phyloP scores from a whole-genome alignment of 1,139 yeast species.

The Kluyveromyces sp. region DNA sequence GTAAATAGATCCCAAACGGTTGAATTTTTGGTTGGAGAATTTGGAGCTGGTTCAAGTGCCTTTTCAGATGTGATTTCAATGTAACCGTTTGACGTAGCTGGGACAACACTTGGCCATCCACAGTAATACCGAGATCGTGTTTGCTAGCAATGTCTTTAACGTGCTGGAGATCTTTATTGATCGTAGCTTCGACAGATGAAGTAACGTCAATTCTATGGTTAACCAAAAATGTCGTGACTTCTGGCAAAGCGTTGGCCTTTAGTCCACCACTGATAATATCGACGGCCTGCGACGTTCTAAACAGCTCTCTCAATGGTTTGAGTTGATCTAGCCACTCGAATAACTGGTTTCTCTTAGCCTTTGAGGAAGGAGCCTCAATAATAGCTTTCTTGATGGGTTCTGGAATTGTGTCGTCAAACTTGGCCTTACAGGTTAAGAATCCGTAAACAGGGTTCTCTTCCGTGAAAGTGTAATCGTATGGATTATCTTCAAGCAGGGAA shows the following conservation, averaged over 20 bases:
- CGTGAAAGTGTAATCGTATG: slow-evolving; percentile 39
- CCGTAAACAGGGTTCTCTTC: slow-evolving; percentile 42
- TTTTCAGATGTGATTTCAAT: slow-evolving; percentile 37
- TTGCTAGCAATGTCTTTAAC: slow-evolving; percentile 38
- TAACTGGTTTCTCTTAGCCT: slow-evolving; percentile 13
- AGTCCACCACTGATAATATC: slow-evolving; percentile 55
- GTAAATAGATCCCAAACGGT: slow-evolving; percentile 44
- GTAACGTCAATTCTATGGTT: slow-evolving; percentile 51
- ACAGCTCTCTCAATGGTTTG: slow-evolving; percentile 32
- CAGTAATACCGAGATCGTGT: slow-evolving; percentile 41
- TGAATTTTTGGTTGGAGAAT: slow-evolving; percentile 40
- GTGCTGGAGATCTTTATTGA: slow-evolving; percentile 35
- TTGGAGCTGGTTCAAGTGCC: slow-evolving; percentile 46
- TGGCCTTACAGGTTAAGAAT: slow-evolving; percentile 40
- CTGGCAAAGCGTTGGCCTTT: slow-evolving; percentile 69
- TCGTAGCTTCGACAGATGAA: slow-evolving; percentile 38
- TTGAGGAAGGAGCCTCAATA: slow-evolving; percentile 17
- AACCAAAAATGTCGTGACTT: slow-evolving; percentile 44
- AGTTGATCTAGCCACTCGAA: slow-evolving; percentile 25
- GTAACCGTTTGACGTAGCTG: slow-evolving; percentile 23
- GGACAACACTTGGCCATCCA: slow-evolving; percentile 17
- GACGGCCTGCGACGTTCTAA: slow-evolving; percentile 54
- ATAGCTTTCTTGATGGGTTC: slow-evolving; percentile 16
- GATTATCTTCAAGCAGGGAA: slow-evolving; percentile 41
- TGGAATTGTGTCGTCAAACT: slow-evolving; percentile 22